Conservation (phyloP, 495 filamentous ascomycete species). For the Penicillium subrubescens region DNA sequence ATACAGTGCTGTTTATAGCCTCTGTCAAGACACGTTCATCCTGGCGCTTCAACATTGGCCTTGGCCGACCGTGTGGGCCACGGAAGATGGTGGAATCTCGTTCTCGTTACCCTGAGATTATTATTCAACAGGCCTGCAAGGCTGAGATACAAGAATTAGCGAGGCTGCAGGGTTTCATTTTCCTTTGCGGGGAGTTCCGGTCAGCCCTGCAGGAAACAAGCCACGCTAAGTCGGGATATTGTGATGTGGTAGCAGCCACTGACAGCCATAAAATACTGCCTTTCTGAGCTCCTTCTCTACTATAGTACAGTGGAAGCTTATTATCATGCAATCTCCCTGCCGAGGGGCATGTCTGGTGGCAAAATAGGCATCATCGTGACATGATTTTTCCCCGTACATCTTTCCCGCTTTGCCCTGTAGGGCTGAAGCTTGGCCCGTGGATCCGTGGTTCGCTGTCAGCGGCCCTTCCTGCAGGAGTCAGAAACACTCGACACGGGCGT, state of each 20-base stretch:
- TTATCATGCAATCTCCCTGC: background rate
- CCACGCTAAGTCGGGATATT: no score
- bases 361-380: slow-evolving; percentile 7
- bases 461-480: background rate
- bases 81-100: background rate
- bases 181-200: background rate
- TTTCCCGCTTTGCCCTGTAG: slow-evolving; percentile 15
- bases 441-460: background rate
- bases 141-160: background rate
- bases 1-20: background rate
- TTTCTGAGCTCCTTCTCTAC: no score
- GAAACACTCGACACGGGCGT: background rate
- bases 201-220: background rate
- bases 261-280: background rate
- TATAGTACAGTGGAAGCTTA: no score
- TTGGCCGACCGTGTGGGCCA: background rate
- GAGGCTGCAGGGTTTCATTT: background rate
- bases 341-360: slow-evolving; percentile 4
- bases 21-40: background rate
- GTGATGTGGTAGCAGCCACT: background rate
- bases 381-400: background rate
- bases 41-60: background rate
- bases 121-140: background rate
- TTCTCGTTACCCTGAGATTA: no score
- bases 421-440: slow-evolving; percentile 33